A percentile compares a stretch with the other conserved stretches of the same genome.
Evolutionary conservation across 2,329 filamentous ascomycete genomes (phyloP).

Genomic region (Diplodia scrobiculata): DNA sequence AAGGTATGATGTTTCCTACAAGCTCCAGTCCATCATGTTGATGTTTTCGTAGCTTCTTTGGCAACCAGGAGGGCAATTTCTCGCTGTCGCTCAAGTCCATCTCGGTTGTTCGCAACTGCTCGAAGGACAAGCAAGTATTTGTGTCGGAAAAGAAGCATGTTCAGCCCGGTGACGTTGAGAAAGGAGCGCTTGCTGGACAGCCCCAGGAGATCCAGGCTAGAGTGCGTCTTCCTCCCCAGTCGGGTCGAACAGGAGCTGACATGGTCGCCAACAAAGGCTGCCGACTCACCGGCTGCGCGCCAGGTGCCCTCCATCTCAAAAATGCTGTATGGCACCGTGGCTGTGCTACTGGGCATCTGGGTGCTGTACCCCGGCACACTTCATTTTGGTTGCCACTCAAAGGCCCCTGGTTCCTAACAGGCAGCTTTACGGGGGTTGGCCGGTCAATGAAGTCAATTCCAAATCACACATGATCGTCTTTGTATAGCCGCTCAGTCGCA

Average conservation of each 20-base stretch:
- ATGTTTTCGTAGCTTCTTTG: constrained; percentile 66
- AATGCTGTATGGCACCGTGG: constrained; percentile 1
- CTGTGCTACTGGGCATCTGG: constrained; percentile 17
- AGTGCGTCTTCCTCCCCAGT: neutral
- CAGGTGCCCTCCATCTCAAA: neutral
- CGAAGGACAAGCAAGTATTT: neutral
- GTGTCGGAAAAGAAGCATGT: neutral
- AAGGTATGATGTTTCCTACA: constrained; percentile 58
- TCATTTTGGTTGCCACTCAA: neutral
- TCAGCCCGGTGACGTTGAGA: constrained; percentile 36
- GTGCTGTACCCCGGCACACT: constrained; percentile 13
- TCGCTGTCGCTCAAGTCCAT: constrained; percentile 59
- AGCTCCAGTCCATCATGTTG: neutral
- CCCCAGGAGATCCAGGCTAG: constrained; percentile 1
- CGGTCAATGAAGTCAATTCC: neutral
- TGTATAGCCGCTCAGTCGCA: neutral
- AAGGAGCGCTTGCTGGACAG: constrained; percentile 12
- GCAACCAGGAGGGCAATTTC: constrained; percentile 70
- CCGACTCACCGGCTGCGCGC: neutral
- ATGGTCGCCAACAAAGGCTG: neutral
- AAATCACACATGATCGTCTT: neutral
- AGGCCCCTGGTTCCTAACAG: neutral
- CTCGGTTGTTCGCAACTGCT: constrained; percentile 46
- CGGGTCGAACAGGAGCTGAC: neutral
- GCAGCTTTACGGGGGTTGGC: neutral